Percentiles rank a stretch among this genome's conserved stretches.
These are phyloP conservation scores for Zygoascus flipseniorum DNA, from an alignment of 805 yeast species.

Conservation along the genomic window DNA sequence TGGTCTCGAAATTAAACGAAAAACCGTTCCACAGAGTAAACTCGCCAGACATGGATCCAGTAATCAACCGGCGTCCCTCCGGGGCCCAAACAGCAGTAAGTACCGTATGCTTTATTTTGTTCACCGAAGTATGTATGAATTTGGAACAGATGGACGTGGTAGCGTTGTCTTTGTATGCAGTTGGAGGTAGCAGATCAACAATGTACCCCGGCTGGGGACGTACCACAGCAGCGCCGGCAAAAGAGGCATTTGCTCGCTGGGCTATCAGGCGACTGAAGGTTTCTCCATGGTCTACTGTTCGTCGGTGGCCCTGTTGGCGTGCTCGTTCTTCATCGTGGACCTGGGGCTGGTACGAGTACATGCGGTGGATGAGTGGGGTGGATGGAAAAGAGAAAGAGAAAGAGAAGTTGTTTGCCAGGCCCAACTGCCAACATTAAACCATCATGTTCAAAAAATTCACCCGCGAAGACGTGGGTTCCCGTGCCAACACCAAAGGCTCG, in stretches of 20 bases:
- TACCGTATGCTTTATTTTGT: slow-evolving; percentile 86
- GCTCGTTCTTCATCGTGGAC: slow-evolving; percentile 16
- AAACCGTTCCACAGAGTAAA: slow-evolving; percentile 95
- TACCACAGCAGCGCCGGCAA: slow-evolving; percentile 23
- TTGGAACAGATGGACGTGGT: slow-evolving; percentile 60
- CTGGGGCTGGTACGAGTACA: not conserved
- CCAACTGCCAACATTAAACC: not conserved
- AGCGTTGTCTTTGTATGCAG: slow-evolving; percentile 43
- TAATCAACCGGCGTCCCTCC: slow-evolving; percentile 82
- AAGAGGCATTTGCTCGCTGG: slow-evolving; percentile 34
- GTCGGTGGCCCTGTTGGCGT: slow-evolving; percentile 35
- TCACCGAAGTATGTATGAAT: slow-evolving; percentile 83
- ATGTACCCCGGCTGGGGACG: slow-evolving; percentile 65
- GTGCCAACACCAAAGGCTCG: slow-evolving; percentile 87
- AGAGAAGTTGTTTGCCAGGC: too few relatives aligned
- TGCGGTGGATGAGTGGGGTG: not conserved
- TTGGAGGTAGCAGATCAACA: slow-evolving; percentile 52
- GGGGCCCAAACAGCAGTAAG: slow-evolving; percentile 95
- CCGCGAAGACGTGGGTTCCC: slow-evolving; percentile 79
- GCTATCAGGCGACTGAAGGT: slow-evolving; percentile 56
- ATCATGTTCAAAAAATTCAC: slow-evolving; percentile 43
- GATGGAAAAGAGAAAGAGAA: too few relatives aligned
- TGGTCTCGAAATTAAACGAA: slow-evolving; percentile 90
- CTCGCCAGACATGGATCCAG: slow-evolving; percentile 89
- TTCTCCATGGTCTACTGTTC: slow-evolving; percentile 74